phyloP scores from a whole-genome alignment of 164 flowering plant genomes.

The Annona cherimola region DNA sequence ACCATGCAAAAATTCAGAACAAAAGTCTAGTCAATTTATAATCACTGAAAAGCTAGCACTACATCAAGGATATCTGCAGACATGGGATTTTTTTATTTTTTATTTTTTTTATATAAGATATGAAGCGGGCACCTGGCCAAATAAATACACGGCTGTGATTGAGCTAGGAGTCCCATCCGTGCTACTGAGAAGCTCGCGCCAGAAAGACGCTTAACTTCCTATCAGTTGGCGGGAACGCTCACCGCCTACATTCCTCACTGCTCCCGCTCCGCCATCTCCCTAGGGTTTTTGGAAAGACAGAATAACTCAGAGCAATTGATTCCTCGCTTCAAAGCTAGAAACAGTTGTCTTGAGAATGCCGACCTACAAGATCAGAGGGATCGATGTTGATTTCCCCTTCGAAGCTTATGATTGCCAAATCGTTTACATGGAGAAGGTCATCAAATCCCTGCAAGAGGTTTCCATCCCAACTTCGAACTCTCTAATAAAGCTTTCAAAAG shows the following conservation, averaged over 20 bases:
- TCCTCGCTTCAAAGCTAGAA: background rate
- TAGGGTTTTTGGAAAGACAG: background rate
- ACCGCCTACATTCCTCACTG: background rate
- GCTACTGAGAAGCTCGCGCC: too few relatives aligned
- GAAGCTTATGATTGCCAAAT: slow-evolving; percentile 93
- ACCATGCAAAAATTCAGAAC: too few relatives aligned
- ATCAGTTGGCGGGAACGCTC: background rate
- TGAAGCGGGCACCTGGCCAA: too few relatives aligned
- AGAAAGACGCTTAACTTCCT: too few relatives aligned
- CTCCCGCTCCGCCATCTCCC: background rate
- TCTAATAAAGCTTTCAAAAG: background rate
- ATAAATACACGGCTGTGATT: too few relatives aligned
- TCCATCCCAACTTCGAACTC: background rate
- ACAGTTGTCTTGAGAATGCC: slow-evolving; percentile 51
- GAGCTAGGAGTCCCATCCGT: too few relatives aligned
- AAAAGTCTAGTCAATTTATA: too few relatives aligned
- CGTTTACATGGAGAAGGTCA: slow-evolving; percentile 95
- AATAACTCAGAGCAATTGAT: background rate
- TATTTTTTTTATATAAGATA: too few relatives aligned
- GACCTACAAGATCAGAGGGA: slow-evolving; percentile 73
- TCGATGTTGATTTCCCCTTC: slow-evolving; percentile 87
- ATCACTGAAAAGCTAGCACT: too few relatives aligned
- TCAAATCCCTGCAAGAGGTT: slow-evolving; percentile 75
- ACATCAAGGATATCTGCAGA: too few relatives aligned
- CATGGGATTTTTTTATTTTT: too few relatives aligned